Evolutionary conservation across 2,329 filamentous ascomycete genomes (phyloP), one percentile per base, ranked within the genome.

Genomic region (Dactylonectria macrodidyma): DNA sequence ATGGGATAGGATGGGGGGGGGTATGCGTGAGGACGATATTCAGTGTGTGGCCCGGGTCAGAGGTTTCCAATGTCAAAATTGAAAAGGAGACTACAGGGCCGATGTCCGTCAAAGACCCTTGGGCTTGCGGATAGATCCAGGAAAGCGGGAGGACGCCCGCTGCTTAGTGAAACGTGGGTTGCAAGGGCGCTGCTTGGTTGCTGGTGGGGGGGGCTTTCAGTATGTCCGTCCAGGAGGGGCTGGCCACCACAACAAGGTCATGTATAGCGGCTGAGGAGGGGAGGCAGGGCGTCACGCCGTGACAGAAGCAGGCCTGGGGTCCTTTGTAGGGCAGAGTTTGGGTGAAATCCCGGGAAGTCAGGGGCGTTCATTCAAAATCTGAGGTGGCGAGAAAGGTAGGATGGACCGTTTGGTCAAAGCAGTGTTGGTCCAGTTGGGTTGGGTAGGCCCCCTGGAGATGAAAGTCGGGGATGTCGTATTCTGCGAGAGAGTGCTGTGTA

Each of bases 211-310:
- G 66, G 72, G 47, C 60, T 59, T 62, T 56, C 48, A 48, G 56
- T 62, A 68, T 73, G 62, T 62, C 68, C 67, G 70, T 75, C 68
- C 62, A 67, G 65, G 38, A 75, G 67, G 68, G 70, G 70, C 65
- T 66, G 64, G 65, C 68, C 65, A 66, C 52, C 54, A 33, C 48
- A 66, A 61, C 58, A 73, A 59, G 66, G 59, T 62, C 68, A 67
- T 75, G 71, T 68, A 75, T 69, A 58, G 67, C 67, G 51, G 66
- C 68, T 72, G 59, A 61, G 62, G 59, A 71, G 67, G 47, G 62
- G 70, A 76, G 70, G 63, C 63, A 70, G 58, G 59, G 59, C 66
- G 63, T 69, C 69, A 69, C 62, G 59, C 55, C 41, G 48, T 67
- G 50, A 55, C 51, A 65, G 51, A 65, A 75, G 69, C 69, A 69